These are phyloP conservation scores for Fusarium denticulatum DNA, from an alignment of 2,329 filamentous ascomycete genomes.

Conservation along the genomic window DNA sequence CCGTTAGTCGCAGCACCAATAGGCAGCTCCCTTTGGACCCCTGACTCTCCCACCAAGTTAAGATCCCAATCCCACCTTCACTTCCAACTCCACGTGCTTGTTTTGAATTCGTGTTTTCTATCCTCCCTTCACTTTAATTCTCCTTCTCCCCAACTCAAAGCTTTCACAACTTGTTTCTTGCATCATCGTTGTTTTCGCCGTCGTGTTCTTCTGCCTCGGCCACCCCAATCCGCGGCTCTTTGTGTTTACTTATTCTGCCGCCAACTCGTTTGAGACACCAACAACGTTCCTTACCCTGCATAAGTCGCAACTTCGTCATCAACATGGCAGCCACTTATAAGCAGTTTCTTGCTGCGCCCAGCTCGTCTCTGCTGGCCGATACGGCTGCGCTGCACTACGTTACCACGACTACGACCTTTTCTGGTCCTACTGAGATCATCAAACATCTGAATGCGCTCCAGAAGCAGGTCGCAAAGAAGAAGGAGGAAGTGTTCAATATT, in stretches of 20 bases:
- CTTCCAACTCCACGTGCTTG: conserved; percentile 43
- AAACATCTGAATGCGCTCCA: conserved; percentile 80
- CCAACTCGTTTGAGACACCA: conserved; percentile 4
- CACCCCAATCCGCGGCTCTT: conserved; percentile 19
- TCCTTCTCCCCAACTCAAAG: background rate
- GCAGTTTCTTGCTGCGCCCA: conserved; percentile 76
- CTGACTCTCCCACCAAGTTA: conserved; percentile 30
- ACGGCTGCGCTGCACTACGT: conserved; percentile 86
- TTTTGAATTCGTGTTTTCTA: conserved; percentile 39
- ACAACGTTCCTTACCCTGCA: conserved; percentile 12
- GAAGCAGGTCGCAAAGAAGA: conserved; percentile 83
- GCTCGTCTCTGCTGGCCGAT: conserved; percentile 68
- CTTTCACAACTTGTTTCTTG: conserved; percentile 4
- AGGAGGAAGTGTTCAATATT: conserved; percentile 77
- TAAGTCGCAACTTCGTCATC: conserved; percentile 31
- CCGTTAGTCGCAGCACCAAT: conserved; percentile 10
- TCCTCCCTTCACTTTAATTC: conserved; percentile 29
- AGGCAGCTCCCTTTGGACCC: conserved; percentile 25
- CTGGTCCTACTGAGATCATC: conserved; percentile 78
- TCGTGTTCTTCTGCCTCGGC: conserved; percentile 8
- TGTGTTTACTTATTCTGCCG: background rate
- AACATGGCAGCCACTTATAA: conserved; percentile 67
- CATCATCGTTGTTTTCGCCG: conserved; percentile 5
- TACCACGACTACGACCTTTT: conserved; percentile 81
- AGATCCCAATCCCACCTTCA: conserved; percentile 27